These are phyloP conservation scores for Aspergillus flavus DNA, from an alignment of 2,329 filamentous ascomycete species.

Conservation along the genomic window DNA sequence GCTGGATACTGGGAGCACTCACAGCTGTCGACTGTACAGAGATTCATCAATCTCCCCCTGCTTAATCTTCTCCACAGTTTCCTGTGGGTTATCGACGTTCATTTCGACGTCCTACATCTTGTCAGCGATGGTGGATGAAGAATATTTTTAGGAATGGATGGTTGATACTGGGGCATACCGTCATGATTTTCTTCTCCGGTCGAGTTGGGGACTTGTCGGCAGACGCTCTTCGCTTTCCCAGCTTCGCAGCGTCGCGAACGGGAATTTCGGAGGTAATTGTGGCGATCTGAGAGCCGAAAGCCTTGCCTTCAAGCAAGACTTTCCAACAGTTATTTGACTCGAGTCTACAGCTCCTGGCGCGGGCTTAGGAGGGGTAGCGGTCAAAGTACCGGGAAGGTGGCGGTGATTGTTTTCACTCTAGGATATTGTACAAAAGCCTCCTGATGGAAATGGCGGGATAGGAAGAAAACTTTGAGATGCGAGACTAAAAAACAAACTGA, in stretches of 20 bases:
- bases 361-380: slow-evolving; percentile 26
- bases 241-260: slow-evolving; percentile 50
- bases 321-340: slow-evolving; percentile 34
- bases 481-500: slow-evolving; percentile 9
- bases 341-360: slow-evolving; percentile 29
- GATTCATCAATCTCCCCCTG: slow-evolving; percentile 69
- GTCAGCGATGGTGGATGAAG: slow-evolving; percentile 6
- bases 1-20: slow-evolving; percentile 20
- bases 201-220: slow-evolving; percentile 48
- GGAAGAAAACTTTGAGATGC: neutral
- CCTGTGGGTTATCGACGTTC: slow-evolving; percentile 63
- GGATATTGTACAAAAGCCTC: slow-evolving; percentile 1
- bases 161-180: slow-evolving; percentile 37
- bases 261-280: slow-evolving; percentile 48
- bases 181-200: slow-evolving; percentile 58
- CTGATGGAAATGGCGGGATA: neutral
- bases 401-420: slow-evolving; percentile 1
- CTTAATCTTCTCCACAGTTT: slow-evolving; percentile 63
- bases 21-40: slow-evolving; percentile 67
- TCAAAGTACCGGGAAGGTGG: slow-evolving; percentile 17
- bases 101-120: slow-evolving; percentile 56
- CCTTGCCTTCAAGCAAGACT: slow-evolving; percentile 46
- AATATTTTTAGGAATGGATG: neutral
- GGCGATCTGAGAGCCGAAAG: slow-evolving; percentile 41
- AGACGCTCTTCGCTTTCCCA: slow-evolving; percentile 57